Evolutionary conservation across 495 filamentous ascomycete genomes (phyloP).

Genomic region (Rostrohypoxylon terebratum): DNA sequence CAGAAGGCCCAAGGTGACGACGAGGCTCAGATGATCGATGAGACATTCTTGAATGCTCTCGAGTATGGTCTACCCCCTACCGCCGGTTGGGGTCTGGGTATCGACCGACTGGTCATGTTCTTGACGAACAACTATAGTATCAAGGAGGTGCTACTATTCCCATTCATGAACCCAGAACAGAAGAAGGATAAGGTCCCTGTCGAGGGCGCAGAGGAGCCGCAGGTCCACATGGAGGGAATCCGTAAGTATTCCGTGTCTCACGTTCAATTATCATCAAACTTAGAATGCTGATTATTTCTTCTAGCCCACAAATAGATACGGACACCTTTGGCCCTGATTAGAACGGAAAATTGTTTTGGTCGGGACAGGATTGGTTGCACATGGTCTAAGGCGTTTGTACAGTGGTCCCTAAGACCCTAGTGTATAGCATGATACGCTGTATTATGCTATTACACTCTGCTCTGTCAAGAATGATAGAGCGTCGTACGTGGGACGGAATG

Average conservation of each 20-base stretch:
- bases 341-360: background rate
- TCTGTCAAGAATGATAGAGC: background rate
- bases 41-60: slow-evolving; percentile 84
- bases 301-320: slow-evolving; percentile 38
- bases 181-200: slow-evolving; percentile 28
- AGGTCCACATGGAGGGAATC: slow-evolving; percentile 37
- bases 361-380: slow-evolving; percentile 4
- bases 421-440: slow-evolving; percentile 7
- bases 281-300: background rate
- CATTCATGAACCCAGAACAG: slow-evolving; percentile 62
- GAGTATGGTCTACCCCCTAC: slow-evolving; percentile 93
- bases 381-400: slow-evolving; percentile 34
- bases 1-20: slow-evolving; percentile 98
- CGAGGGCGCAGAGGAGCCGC: slow-evolving; percentile 33
- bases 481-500: slow-evolving; percentile 3
- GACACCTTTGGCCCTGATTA: background rate
- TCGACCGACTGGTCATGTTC: slow-evolving; percentile 98
- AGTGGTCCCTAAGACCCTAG: slow-evolving; percentile 21
- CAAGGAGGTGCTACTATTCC: slow-evolving; percentile 96
- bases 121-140: slow-evolving; percentile 93
- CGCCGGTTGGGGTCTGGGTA: slow-evolving; percentile 97
- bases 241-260: slow-evolving; percentile 21
- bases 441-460: background rate
- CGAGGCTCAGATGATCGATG: slow-evolving; percentile 94
- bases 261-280: background rate